Percentiles rank a stretch among this genome's conserved stretches.
These are phyloP conservation scores for Fusarium sp. DNA, from an alignment of 2,329 filamentous ascomycete species.

Conservation along the genomic window DNA sequence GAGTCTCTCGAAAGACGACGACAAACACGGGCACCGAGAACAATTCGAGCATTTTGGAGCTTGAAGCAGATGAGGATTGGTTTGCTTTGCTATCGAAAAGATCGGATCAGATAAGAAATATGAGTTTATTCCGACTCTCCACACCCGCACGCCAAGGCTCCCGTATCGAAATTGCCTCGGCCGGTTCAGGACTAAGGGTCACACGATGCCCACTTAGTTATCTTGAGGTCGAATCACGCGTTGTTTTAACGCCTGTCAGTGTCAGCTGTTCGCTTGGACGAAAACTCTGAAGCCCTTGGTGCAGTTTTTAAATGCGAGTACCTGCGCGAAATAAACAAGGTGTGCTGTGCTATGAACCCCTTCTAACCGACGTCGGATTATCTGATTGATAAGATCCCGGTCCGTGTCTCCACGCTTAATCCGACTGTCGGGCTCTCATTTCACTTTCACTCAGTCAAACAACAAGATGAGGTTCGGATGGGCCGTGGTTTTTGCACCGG, in stretches of 20 bases:
- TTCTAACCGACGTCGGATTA: slow-evolving; percentile 24
- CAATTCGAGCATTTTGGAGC: slow-evolving; percentile 67
- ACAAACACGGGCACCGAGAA: slow-evolving; percentile 88
- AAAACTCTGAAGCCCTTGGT: slow-evolving; percentile 26
- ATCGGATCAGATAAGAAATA: slow-evolving; percentile 36
- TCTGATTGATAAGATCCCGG: slow-evolving; percentile 36
- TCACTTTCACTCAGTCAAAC: slow-evolving; percentile 8
- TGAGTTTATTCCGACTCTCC: slow-evolving; percentile 22
- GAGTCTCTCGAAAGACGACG: slow-evolving; percentile 86
- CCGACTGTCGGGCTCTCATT: neutral
- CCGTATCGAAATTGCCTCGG: slow-evolving; percentile 30
- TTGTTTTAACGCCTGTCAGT: neutral
- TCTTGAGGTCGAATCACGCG: slow-evolving; percentile 25
- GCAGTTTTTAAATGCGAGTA: neutral
- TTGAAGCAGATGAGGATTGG: neutral
- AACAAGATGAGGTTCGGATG: slow-evolving; percentile 22
- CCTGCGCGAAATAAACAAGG: neutral
- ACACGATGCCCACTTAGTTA: slow-evolving; percentile 37
- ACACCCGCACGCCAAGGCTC: slow-evolving; percentile 22
- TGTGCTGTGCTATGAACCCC: neutral
- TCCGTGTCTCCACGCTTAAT: slow-evolving; percentile 7
- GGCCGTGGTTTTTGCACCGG: slow-evolving; percentile 10
- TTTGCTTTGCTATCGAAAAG: slow-evolving; percentile 5
- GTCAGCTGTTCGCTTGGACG: slow-evolving; percentile 4
- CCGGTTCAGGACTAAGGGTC: slow-evolving; percentile 28